Percentiles rank a stretch among this genome's conserved stretches.
These are phyloP conservation scores for Trichoderma koningiopsis DNA, from an alignment of 2,329 filamentous ascomycete genomes.

Conservation along the genomic window DNA sequence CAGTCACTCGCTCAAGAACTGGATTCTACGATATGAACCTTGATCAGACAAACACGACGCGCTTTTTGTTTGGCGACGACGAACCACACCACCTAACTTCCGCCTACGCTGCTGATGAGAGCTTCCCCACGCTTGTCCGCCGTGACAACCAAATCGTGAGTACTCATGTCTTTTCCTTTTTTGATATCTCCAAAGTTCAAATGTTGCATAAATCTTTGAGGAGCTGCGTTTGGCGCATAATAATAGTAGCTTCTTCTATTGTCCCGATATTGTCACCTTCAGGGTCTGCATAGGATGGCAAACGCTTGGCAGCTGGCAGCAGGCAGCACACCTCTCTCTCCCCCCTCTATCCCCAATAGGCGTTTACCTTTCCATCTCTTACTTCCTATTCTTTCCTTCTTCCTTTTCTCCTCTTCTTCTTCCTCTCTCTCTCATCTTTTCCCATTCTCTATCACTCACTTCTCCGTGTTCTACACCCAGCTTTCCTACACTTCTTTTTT, in stretches of 20 bases:
- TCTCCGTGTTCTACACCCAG: not conserved
- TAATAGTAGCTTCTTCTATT: not conserved
- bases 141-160: conserved; percentile 61
- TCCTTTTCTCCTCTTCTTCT: not conserved
- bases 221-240: not conserved
- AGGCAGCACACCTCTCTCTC: not conserved
- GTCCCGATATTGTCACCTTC: not conserved
- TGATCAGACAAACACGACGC: conserved; percentile 81
- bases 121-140: conserved; percentile 81
- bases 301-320: conserved; percentile 4
- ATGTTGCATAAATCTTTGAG: not conserved
- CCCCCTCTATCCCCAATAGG: not conserved
- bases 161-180: conserved; percentile 21
- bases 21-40: conserved; percentile 69
- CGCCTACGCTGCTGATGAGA: conserved; percentile 71
- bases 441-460: not conserved
- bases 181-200: not conserved
- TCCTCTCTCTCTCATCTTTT: not conserved
- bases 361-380: not conserved
- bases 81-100: conserved; percentile 54
- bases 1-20: conserved; percentile 71
- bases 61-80: conserved; percentile 84
- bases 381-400: not conserved
- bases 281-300: not conserved
- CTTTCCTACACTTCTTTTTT: not conserved